phyloP scores from a whole-genome alignment of 257 asterid species.

The Nicotiana knightiana region DNA sequence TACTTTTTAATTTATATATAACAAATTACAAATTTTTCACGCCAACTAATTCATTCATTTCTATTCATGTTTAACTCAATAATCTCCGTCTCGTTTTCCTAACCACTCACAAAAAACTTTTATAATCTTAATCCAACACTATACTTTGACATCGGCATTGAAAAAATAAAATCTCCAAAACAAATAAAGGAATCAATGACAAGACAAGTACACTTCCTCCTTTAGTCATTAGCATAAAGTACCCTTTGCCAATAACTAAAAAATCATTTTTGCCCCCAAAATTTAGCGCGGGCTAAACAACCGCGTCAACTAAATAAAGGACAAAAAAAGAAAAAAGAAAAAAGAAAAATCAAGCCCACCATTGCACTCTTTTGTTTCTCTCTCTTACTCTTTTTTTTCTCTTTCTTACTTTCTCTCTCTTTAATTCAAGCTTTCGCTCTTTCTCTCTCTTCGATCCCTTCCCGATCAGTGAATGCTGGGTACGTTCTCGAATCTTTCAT shows the following conservation, averaged over 20 bases:
- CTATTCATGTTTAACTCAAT: no score
- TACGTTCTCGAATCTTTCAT: not conserved
- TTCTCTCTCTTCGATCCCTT: constrained; percentile 38
- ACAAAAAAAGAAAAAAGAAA: not conserved
- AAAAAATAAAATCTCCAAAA: no score
- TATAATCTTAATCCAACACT: no score
- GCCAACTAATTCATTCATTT: no score
- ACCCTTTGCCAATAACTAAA: not conserved
- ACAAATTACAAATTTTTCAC: no score
- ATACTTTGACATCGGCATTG: no score
- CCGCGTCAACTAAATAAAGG: not conserved
- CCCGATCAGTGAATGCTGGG: constrained; percentile 49
- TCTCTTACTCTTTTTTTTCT: constrained; percentile 3
- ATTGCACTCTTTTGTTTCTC: not conserved
- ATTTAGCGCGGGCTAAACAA: not conserved
- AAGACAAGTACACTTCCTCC: not conserved
- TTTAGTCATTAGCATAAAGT: not conserved
- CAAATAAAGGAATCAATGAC: no score
- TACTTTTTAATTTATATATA: no score
- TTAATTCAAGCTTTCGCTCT: constrained; percentile 10
- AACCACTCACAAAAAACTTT: no score
- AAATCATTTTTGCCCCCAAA: not conserved
- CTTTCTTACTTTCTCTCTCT: constrained; percentile 23
- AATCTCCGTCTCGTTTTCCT: no score
- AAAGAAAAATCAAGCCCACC: not conserved